Conservation (phyloP, 805 yeast genomes). For the Cyberlindnera xylosilytica region DNA sequence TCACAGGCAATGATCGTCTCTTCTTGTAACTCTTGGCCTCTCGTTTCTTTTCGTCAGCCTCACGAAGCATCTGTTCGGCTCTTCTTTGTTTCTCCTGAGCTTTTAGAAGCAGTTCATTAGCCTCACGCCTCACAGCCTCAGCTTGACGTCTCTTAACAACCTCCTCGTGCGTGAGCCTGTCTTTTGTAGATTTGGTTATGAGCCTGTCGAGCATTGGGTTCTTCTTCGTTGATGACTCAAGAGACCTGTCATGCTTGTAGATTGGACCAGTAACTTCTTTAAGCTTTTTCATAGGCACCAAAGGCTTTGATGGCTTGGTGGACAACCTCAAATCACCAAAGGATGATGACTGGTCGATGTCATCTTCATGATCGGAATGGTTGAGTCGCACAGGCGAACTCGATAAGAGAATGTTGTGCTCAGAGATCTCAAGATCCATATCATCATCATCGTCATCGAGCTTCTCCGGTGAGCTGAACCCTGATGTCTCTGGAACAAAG, state of each 20-base stretch:
- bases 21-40: no score
- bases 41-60: no score
- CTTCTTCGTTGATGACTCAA: not conserved
- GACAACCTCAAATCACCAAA: slow-evolving; percentile 5
- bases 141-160: not conserved
- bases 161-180: slow-evolving; percentile 2
- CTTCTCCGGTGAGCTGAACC: not conserved
- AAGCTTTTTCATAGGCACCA: not conserved
- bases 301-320: not conserved
- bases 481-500: slow-evolving; percentile 4
- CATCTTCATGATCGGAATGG: not conserved
- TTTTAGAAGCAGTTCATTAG: not conserved
- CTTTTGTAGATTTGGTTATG: not conserved
- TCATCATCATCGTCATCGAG: not conserved
- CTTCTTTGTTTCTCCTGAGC: not conserved
- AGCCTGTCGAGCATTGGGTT: slow-evolving; percentile 9
- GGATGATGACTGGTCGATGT: slow-evolving; percentile 6
- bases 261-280: not conserved
- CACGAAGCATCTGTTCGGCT: no score
- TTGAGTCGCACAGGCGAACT: slow-evolving; percentile 4
- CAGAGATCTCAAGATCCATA: slow-evolving; percentile 1
- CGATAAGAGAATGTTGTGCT: slow-evolving; percentile 11
- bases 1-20: no score
- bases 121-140: not conserved
- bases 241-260: slow-evolving; percentile 5